phyloP scores from a whole-genome alignment of 345 rosid species.

The Melaleuca alternifolia region DNA sequence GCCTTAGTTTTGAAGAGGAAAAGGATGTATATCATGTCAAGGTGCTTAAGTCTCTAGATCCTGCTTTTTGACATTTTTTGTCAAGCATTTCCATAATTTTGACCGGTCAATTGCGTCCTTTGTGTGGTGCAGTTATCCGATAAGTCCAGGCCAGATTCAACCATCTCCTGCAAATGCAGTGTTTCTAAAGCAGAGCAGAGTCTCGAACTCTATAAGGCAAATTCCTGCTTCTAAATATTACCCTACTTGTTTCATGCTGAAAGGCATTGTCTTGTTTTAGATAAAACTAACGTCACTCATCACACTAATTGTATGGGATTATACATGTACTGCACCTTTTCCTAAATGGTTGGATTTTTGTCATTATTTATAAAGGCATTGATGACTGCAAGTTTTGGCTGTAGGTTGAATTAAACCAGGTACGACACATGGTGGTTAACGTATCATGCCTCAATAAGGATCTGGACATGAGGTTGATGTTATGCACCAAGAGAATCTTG shows the following conservation, averaged over 20 bases:
- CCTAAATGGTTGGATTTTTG: background rate
- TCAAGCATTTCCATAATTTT: background rate
- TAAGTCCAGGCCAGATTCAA: background rate
- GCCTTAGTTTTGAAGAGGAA: background rate
- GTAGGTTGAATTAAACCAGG: slow-evolving; percentile 1
- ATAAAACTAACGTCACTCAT: background rate
- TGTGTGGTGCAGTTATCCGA: background rate
- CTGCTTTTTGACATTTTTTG: background rate
- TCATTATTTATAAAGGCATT: background rate
- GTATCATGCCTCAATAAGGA: slow-evolving; percentile 35
- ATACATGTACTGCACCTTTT: background rate
- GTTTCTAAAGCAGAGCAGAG: slow-evolving; percentile 25
- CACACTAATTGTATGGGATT: background rate
- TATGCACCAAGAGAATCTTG: slow-evolving; percentile 31
- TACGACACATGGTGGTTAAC: slow-evolving; percentile 3
- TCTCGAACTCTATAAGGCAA: slow-evolving; percentile 48
- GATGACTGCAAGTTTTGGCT: background rate
- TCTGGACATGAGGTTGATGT: slow-evolving; percentile 59
- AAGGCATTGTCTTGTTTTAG: background rate
- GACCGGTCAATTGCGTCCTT: background rate
- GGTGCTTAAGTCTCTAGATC: background rate
- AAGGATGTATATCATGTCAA: background rate
- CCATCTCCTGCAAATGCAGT: slow-evolving; percentile 43
- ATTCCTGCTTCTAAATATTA: background rate
- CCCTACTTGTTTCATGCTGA: background rate